These are phyloP conservation scores for Mucor irregularis DNA, from an alignment of 371 early-diverging fungal species.

Conservation along the genomic window DNA sequence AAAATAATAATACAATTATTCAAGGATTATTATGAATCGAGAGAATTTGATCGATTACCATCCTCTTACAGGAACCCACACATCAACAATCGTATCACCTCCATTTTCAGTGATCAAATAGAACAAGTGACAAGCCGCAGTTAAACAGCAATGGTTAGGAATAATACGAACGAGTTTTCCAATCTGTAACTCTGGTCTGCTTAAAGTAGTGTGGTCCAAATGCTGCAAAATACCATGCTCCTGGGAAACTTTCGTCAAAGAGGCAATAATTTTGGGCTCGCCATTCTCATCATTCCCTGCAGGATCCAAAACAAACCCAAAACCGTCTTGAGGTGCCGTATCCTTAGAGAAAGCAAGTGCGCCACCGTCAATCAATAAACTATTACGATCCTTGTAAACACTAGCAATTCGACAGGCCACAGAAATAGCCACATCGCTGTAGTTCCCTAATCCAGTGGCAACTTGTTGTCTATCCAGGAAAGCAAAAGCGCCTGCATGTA, in stretches of 20 bases:
- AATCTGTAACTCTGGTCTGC: conserved; percentile 18
- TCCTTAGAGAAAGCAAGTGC: conserved; percentile 51
- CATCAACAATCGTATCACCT: conserved; percentile 36
- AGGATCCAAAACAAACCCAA: conserved; percentile 30
- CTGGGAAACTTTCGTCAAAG: conserved; percentile 34
- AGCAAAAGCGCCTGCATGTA: conserved; percentile 45
- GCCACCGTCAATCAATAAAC: conserved; percentile 43
- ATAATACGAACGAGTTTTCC: conserved; percentile 31
- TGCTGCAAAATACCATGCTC: conserved; percentile 43
- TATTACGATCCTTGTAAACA: conserved; percentile 34
- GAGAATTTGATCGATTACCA: conserved; percentile 35
- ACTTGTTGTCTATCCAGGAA: conserved; percentile 46
- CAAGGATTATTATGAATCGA: too few relatives aligned
- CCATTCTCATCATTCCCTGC: background rate
- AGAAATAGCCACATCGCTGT: conserved; percentile 31
- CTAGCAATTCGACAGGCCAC: conserved; percentile 42
- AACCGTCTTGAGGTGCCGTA: conserved; percentile 45
- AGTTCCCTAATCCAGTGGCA: conserved; percentile 29
- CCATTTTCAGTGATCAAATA: conserved; percentile 40
- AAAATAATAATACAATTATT: too few relatives aligned
- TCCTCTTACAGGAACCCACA: conserved; percentile 51
- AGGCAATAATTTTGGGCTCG: conserved; percentile 11
- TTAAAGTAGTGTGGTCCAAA: conserved; percentile 9
- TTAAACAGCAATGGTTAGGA: conserved; percentile 48
- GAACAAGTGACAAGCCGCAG: conserved; percentile 37